Conservation (phyloP, 768 basidiomycete species). For the Suillus cothurnatus region DNA sequence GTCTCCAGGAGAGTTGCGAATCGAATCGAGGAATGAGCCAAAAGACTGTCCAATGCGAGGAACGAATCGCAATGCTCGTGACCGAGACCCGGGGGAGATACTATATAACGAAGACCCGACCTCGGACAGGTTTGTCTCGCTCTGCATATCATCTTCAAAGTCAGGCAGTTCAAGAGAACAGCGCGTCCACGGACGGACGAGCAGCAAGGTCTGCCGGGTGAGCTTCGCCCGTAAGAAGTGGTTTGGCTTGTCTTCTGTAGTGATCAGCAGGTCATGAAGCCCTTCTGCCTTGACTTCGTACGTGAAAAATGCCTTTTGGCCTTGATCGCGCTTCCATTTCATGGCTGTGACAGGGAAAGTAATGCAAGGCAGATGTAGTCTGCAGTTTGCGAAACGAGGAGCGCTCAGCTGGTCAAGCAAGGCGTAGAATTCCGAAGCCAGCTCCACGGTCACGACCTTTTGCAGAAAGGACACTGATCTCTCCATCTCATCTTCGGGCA, state of each 20-base stretch:
- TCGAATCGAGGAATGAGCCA: background rate
- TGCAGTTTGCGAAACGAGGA: slow-evolving; percentile 1
- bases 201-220: background rate
- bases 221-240: background rate
- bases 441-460: background rate
- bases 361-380: slow-evolving; percentile 3
- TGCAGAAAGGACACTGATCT: background rate
- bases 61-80: background rate
- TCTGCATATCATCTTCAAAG: background rate
- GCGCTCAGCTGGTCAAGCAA: background rate
- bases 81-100: background rate
- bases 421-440: background rate
- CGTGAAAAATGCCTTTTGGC: background rate
- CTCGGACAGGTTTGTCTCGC: background rate
- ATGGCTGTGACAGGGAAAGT: background rate
- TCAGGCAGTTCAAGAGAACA: background rate
- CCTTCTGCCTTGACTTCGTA: background rate
- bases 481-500: background rate
- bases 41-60: background rate
- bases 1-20: background rate
- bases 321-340: background rate
- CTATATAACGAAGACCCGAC: background rate
- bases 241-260: background rate
- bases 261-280: background rate
- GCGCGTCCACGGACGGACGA: background rate